A percentile compares a stretch with the other conserved stretches of the same genome.
Evolutionary conservation across 441 rosid species (phyloP).

Genomic region (Erodium chrysanthum): DNA sequence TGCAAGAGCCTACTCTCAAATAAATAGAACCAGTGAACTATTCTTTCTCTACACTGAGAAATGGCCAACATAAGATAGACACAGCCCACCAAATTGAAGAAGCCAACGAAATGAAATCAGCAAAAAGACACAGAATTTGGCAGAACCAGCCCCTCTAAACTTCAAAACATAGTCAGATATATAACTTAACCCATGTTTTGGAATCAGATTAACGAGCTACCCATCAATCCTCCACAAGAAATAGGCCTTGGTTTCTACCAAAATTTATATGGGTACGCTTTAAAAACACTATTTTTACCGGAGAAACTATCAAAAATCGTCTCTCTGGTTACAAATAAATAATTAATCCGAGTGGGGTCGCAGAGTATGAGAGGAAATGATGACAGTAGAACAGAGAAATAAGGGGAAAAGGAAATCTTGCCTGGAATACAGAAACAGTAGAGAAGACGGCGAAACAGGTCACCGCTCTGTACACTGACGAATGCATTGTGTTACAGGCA

Average conservation of each 20-base stretch:
- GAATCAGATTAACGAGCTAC: not conserved
- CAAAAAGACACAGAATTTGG: not conserved
- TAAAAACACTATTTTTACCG: not conserved
- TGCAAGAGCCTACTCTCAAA: not conserved
- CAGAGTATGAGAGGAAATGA: too few relatives aligned
- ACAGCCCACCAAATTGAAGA: not conserved
- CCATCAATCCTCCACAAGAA: not conserved
- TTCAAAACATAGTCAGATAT: not conserved
- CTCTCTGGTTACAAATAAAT: too few relatives aligned
- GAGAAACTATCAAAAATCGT: too few relatives aligned
- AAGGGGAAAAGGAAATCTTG: not conserved
- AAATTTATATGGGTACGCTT: not conserved
- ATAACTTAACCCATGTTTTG: not conserved
- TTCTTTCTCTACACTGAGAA: not conserved
- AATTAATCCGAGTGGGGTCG: too few relatives aligned
- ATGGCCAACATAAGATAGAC: not conserved
- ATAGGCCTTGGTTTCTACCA: not conserved
- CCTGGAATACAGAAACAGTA: not conserved
- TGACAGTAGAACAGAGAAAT: not conserved
- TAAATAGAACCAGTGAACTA: not conserved
- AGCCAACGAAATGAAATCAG: not conserved
- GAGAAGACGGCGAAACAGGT: not conserved
- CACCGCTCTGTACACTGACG: not conserved
- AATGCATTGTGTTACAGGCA: not conserved
- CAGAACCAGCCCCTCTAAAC: not conserved